These are phyloP conservation scores for Lachnellula hyalina DNA, from an alignment of 2,329 filamentous ascomycete genomes.

Conservation along the genomic window DNA sequence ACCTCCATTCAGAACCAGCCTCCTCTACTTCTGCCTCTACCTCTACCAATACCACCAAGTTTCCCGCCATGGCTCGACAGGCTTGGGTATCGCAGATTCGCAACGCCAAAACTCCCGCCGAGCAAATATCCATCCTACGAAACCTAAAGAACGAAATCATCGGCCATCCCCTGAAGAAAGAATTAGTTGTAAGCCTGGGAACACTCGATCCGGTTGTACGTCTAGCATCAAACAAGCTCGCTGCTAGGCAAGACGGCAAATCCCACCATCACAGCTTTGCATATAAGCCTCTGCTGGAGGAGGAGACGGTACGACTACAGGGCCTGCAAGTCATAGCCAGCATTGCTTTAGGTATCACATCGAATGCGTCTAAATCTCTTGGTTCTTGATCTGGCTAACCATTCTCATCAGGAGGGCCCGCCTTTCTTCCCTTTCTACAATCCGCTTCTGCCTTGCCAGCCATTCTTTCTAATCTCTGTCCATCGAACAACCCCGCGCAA, in stretches of 20 bases:
- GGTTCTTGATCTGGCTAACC: conserved; percentile 7
- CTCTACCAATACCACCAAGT: background rate
- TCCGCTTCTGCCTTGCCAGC: conserved; percentile 61
- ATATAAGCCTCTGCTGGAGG: conserved; percentile 43
- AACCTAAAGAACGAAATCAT: conserved; percentile 83
- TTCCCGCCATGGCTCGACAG: conserved; percentile 29
- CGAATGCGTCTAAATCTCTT: background rate
- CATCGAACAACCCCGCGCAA: conserved; percentile 55
- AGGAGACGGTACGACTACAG: conserved; percentile 67
- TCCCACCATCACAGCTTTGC: conserved; percentile 41
- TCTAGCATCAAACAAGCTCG: conserved; percentile 39
- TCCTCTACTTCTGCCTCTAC: background rate
- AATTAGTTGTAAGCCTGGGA: conserved; percentile 67
- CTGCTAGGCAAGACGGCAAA: conserved; percentile 41
- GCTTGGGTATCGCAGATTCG: conserved; percentile 53
- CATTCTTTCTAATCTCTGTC: conserved; percentile 67
- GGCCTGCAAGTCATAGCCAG: conserved; percentile 81
- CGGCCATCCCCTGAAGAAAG: conserved; percentile 83
- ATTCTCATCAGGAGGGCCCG: conserved; percentile 59
- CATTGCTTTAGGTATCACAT: conserved; percentile 68
- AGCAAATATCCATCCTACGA: conserved; percentile 58
- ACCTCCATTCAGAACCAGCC: background rate
- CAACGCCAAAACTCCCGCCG: conserved; percentile 44
- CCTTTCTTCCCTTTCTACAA: conserved; percentile 71
- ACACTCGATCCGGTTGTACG: conserved; percentile 57